Percentiles rank a stretch among this genome's conserved stretches.
Conservation (phyloP, 176 grass and related monocot species). For the Hordeum vulgare region MorexV3_pseudomolecules_assembly NC_058521.1:69949680-69950179, state of each 20-base stretch:
- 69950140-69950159: conserved; percentile 57
- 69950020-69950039: neutral
- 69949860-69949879: neutral
- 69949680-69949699: neutral
- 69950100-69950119: neutral
- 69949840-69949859: neutral
- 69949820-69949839: neutral
- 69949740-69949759: neutral
- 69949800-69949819: neutral
- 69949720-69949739: neutral
- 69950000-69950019: neutral
- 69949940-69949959: neutral
- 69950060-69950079: neutral
- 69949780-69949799: neutral
- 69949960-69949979: neutral
- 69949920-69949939: conserved; percentile 10
- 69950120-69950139: conserved; percentile 53
- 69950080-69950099: neutral
- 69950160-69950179: conserved; percentile 21
- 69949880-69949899: fast-evolving
- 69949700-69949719: neutral
- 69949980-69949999: fast-evolving
- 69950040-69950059: conserved; percentile 17
- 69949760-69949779: neutral
- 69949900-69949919: fast-evolving